Percentiles rank a stretch among this genome's conserved stretches.
Evolutionary conservation across 495 filamentous ascomycete genomes (phyloP).

Genomic region (Tuber magnatum): DNA sequence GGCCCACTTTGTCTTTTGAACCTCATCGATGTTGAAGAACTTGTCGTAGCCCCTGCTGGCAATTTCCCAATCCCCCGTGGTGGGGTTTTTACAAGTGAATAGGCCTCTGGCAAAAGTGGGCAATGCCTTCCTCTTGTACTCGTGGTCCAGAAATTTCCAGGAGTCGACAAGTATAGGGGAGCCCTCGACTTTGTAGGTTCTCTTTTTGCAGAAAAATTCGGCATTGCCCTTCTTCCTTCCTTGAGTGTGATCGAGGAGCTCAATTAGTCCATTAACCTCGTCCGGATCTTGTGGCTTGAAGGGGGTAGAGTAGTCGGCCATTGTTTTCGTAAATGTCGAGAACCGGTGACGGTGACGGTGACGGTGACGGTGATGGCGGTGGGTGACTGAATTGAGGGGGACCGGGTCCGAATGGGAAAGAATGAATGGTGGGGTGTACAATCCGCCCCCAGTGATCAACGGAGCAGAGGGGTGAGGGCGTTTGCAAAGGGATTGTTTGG

Average conservation of each 20-base stretch:
- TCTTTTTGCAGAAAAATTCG: conserved; percentile 54
- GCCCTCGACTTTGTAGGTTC: conserved; percentile 57
- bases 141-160: conserved; percentile 89
- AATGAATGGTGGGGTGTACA: not conserved
- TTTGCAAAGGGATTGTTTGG: not conserved
- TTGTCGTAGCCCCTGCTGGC: conserved; percentile 90
- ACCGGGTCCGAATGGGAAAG: not conserved
- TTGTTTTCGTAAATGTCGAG: not conserved
- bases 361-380: not conserved
- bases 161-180: conserved; percentile 67
- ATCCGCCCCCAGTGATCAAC: not conserved
- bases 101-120: conserved; percentile 88
- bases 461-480: not conserved
- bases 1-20: conserved; percentile 67
- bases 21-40: conserved; percentile 90
- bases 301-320: conserved; percentile 13
- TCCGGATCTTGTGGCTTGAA: conserved; percentile 47
- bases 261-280: conserved; percentile 49
- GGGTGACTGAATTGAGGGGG: not conserved
- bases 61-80: conserved; percentile 64
- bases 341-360: not conserved
- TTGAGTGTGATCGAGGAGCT: conserved; percentile 42
- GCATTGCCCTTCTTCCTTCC: not conserved
- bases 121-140: conserved; percentile 77
- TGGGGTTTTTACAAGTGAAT: conserved; percentile 62